Base-by-base conservation (phyloP, 495 filamentous ascomycete species). In the Tuber brumale region DNA sequence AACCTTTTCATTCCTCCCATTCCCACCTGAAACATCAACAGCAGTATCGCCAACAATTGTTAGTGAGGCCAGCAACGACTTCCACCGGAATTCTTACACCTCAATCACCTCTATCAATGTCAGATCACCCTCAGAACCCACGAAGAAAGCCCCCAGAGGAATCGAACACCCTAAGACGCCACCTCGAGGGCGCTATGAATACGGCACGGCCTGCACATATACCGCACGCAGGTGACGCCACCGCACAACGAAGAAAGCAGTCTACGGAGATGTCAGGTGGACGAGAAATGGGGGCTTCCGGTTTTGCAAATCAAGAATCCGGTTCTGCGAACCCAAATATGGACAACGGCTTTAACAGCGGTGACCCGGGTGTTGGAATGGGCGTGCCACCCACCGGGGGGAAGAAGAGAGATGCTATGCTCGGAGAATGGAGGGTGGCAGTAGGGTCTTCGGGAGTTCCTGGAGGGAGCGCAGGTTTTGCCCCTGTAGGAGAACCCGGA, bases 1-100 rank as follows among this genome's bases (percentile, higher is more conserved):
- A 79, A 79, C 73, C 78, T 61, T 73, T 79, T 79, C 78, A 76
- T 80, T 71, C 76, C 77, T 74, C 78, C 78, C 78, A 79, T 77
- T 79, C 77, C 72, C 72, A 75, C 70, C 57, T 35, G 57, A 66
- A 66, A 66, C 57, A 35, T 66, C 57, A 66, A 14, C 57, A 35
- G 14, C 57, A 66, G 57, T 35, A 35, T 35, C 57, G 57, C 14
- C 76, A 79, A 76, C 77, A 80, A 73, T 76, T 80, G 77, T 77
- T 74, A 39, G 78, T 76, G 70, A 80, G 72, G 69, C 76, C 78
- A 71, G 74, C 77, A 70, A 79, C 77, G 61, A 72, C 74, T 79
- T 79, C 77, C 10, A 69, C 76, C 44, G 51, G 70, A 72, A 70
- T 79, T 75, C 72, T 69, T 76, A 78, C 78, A 75, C 72, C 76